phyloP scores from a whole-genome alignment of 805 yeast genomes.

The Candida coleopterorum region DNA sequence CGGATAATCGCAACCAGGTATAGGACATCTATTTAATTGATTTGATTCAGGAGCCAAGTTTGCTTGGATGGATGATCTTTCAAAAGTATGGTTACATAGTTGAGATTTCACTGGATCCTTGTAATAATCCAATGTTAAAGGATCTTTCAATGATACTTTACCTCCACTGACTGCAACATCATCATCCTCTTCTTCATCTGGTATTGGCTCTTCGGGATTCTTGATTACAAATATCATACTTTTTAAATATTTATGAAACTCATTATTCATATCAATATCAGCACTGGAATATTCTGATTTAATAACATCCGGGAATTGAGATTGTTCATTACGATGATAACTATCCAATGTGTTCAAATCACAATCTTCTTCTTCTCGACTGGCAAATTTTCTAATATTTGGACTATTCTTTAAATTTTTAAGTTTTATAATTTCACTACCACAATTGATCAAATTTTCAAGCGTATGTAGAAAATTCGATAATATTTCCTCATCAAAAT shows the following conservation, averaged over 20 bases:
- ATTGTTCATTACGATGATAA: conserved; percentile 11
- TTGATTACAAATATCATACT: conserved; percentile 38
- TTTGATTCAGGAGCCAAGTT: conserved; percentile 20
- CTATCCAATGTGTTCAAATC: conserved; percentile 17
- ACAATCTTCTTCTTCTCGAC: conserved; percentile 18
- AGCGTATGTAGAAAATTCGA: conserved; percentile 10
- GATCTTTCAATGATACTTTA: conserved; percentile 61
- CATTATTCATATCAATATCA: background rate
- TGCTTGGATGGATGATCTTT: conserved; percentile 38
- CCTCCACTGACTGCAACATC: conserved; percentile 71
- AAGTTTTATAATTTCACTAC: conserved; percentile 11
- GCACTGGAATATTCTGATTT: conserved; percentile 6
- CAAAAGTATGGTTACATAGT: conserved; percentile 61
- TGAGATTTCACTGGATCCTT: conserved; percentile 51
- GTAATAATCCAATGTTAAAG: conserved; percentile 52
- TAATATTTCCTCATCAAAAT: conserved; percentile 9
- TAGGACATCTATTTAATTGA: conserved; percentile 46
- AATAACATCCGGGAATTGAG: conserved; percentile 17
- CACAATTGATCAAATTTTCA: conserved; percentile 12
- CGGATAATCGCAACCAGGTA: conserved; percentile 45
- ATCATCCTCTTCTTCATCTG: conserved; percentile 50
- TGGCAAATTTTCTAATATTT: background rate
- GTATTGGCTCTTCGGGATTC: conserved; percentile 61
- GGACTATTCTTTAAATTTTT: background rate
- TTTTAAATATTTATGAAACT: conserved; percentile 6